Base-by-base conservation (phyloP, 169 alveolate species). In the Eimeria sp. region DNA sequence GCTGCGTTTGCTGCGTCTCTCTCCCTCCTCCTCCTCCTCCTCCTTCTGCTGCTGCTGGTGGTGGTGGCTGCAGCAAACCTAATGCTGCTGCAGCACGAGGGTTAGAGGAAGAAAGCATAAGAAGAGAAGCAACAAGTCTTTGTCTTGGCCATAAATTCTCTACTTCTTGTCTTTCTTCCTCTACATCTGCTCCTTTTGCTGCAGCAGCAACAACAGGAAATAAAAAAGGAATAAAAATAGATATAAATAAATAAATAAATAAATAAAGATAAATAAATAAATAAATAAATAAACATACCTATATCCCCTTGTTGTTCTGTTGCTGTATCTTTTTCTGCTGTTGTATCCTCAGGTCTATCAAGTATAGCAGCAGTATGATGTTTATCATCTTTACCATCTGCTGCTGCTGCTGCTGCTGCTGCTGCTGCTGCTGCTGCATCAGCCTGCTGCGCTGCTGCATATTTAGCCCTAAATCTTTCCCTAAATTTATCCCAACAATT, bases 371-470 rank as follows among this genome's bases (percentile, higher is more conserved):
- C 87, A 40, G 61, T 14, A 40, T 10, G 30, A 40, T 43, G 87
- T 45, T 45, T 76, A 4, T 76, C 87, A 4, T 76, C 87, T 47
- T 76, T 76, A 4, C 58, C 34, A 4, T 76, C 58, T 7, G 87
- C 61, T 43, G 87, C 87, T 43, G 92, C 92, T 27, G 95, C 89
- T 14, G 83, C 78, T 20, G 72, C 89, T 2, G 95, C 95, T 25
- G 75, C 95, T 30, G 78, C 95, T 11, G 73, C 95, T 1, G 95
- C 89, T n/a, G n/a, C n/a, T n/a, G n/a, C n/a, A 43, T 90, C 95
- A 4, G 73, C 82, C 27, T 86, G 89, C 22, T 72, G 80, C 0
- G 95, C 95, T 11, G 89, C 78, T 7, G 80, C 95, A 63, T 73
- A 90, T 80, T 90, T 90, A 25, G 76, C 95, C 34, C 58, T 45